These are phyloP conservation scores for Pyropia yezoensis DNA, from an alignment of 23 red algal species.

Conservation along the genomic window DNA sequence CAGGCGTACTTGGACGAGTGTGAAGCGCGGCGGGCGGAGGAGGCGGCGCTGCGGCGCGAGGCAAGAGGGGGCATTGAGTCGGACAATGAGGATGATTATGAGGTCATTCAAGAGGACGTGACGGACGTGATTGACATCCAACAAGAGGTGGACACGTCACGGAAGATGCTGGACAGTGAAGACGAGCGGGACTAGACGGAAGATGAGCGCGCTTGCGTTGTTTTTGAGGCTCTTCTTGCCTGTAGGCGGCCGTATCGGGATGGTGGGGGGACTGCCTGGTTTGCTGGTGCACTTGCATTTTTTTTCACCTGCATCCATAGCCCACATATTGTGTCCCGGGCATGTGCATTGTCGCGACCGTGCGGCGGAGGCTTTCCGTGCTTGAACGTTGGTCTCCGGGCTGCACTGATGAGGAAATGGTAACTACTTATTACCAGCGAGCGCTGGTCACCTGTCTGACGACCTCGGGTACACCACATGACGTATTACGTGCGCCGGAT, in stretches of 20 bases:
- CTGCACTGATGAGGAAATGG: too few relatives aligned
- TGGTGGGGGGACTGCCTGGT: not conserved
- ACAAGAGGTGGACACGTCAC: conserved; percentile 49
- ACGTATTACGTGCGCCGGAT: too few relatives aligned
- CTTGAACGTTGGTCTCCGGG: too few relatives aligned
- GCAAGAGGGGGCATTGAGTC: conserved; percentile 21
- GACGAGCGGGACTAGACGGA: conserved; percentile 69
- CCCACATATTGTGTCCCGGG: too few relatives aligned
- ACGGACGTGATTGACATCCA: conserved; percentile 63
- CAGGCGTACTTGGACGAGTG: conserved; percentile 41
- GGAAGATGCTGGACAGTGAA: conserved; percentile 66
- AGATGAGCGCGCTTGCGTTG: not conserved
- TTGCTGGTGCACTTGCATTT: not conserved
- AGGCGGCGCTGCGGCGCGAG: conserved; percentile 25
- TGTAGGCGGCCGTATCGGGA: too few relatives aligned
- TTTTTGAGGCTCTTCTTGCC: not conserved
- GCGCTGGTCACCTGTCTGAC: too few relatives aligned
- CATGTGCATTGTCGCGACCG: too few relatives aligned
- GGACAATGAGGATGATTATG: conserved; percentile 36
- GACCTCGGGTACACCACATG: too few relatives aligned
- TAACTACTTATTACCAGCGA: too few relatives aligned
- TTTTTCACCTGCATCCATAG: too few relatives aligned
- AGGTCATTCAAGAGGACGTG: conserved; percentile 53
- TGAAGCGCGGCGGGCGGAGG: conserved; percentile 21
- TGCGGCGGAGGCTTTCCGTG: too few relatives aligned